phyloP scores from a whole-genome alignment of 805 yeast species.

The Maudiozyma pseudohumilis region DNA sequence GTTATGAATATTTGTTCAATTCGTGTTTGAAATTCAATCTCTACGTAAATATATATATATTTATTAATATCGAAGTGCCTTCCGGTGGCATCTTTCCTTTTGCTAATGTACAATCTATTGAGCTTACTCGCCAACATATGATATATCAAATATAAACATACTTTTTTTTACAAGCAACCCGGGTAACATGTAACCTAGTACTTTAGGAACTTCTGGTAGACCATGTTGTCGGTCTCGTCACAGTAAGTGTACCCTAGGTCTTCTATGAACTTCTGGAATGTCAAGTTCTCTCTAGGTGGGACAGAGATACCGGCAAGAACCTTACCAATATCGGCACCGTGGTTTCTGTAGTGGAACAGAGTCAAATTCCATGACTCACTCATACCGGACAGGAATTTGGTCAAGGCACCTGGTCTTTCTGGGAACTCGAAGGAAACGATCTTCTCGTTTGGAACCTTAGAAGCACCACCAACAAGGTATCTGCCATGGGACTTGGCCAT shows the following conservation, averaged over 20 bases:
- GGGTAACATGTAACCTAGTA: no score
- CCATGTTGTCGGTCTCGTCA: constrained; percentile 79
- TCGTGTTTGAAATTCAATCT: no score
- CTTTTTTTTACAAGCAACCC: constrained; percentile 1
- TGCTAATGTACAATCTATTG: not conserved
- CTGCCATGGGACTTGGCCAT: constrained; percentile 95
- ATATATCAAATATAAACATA: not conserved
- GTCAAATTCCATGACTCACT: constrained; percentile 84
- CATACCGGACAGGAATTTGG: constrained; percentile 63
- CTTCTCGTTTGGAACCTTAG: constrained; percentile 63
- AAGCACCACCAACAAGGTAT: constrained; percentile 89
- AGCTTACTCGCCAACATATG: not conserved
- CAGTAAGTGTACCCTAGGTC: constrained; percentile 64
- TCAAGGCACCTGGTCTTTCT: constrained; percentile 91
- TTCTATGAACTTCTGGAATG: constrained; percentile 58
- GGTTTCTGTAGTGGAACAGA: constrained; percentile 92
- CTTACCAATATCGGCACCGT: constrained; percentile 91
- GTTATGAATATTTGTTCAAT: no score
- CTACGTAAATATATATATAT: no score
- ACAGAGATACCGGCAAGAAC: constrained; percentile 84
- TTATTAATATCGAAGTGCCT: no score
- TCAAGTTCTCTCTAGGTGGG: constrained; percentile 57
- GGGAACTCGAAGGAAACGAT: constrained; percentile 87
- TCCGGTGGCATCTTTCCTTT: no score
- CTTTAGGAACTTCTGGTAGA: constrained; percentile 70